phyloP scores from a whole-genome alignment of 352 stramenopile species.

The Globisporangium barbulae region DNA sequence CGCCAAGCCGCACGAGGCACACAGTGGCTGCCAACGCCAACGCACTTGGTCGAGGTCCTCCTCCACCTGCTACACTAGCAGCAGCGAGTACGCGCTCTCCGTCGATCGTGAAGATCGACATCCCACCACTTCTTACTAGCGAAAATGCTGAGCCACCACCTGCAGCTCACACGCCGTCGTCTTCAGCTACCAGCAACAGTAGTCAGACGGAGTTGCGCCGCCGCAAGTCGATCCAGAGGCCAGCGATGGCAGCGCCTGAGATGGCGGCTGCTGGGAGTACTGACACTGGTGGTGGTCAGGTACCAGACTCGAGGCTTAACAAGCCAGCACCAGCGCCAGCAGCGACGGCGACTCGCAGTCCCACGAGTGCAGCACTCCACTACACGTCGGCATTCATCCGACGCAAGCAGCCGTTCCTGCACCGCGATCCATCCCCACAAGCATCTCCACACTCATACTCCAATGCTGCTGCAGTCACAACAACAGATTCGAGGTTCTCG shows the following conservation, averaged over 20 bases:
- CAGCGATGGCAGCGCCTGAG: not conserved
- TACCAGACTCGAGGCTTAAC: constrained; percentile 4
- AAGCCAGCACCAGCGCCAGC: constrained; percentile 15
- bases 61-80: not conserved
- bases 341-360: constrained; percentile 7
- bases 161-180: not conserved
- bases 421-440: not conserved
- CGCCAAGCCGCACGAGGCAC: not conserved
- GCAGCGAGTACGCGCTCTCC: not conserved
- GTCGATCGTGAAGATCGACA: constrained; percentile 17
- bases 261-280: not conserved
- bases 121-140: constrained; percentile 8
- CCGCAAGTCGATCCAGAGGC: constrained; percentile 8
- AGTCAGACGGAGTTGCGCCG: constrained; percentile 2
- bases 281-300: not conserved
- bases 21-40: too few relatives aligned
- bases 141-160: not conserved
- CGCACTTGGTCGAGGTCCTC: not conserved
- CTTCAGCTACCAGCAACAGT: not conserved
- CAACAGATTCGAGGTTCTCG: not conserved
- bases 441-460: not conserved
- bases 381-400: constrained; percentile 16
- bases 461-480: not conserved
- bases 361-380: constrained; percentile 8
- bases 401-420: constrained; percentile 21